Evolutionary conservation across 2,329 filamentous ascomycete genomes (phyloP), one percentile per base, ranked within the genome.

Genomic region (Aurifilum marmelostoma): DNA sequence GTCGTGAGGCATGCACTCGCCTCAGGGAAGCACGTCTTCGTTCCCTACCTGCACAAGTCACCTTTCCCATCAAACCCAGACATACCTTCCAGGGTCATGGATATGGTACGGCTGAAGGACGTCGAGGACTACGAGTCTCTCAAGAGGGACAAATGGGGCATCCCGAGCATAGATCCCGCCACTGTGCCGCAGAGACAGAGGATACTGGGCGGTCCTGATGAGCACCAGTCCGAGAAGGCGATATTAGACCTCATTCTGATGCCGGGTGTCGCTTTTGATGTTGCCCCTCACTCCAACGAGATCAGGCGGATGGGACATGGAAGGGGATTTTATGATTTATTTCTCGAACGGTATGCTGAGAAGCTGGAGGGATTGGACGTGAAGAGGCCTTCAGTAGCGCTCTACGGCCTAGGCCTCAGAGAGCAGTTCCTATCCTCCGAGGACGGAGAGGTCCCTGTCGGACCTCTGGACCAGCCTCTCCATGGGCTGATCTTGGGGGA

Each of bases 311-410:
- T 98, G 27, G 96, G 96, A 54, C 96, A 99, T 79, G 96, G 96
- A 68, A 97, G 93, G 79, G 96, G 96, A 41, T 99, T 97, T 82
- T 99, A 99, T 83, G 96, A 99, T 82, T 92, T 90, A 79, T 99
- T 97, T 79, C 82, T 99, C 77, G 88, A 91, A 75, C 88, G 91
- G 74, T 97, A 94, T 75, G 78, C 81, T 65, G 77, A 85, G 78
- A 85, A 79, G 79, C 34, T 71, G 43, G 50, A 54, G 39, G 34
- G 29, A 3, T 39, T 79, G 62, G 76, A 77, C 67, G 76, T 77
- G 56, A 77, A 76, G 50, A 75, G 75, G 56, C 76, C 77, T 67
- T 77, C 81, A 75, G 78, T 87, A 76, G 80, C 85, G 72, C 80
- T 90, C 73, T 88, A 93, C 80, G 96, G 93, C 70, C 85, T 98